Percentiles rank a stretch among this genome's conserved stretches.
Evolutionary conservation across 768 basidiomycete genomes (phyloP).

Genomic region (Candolleomyces eurysporus): DNA sequence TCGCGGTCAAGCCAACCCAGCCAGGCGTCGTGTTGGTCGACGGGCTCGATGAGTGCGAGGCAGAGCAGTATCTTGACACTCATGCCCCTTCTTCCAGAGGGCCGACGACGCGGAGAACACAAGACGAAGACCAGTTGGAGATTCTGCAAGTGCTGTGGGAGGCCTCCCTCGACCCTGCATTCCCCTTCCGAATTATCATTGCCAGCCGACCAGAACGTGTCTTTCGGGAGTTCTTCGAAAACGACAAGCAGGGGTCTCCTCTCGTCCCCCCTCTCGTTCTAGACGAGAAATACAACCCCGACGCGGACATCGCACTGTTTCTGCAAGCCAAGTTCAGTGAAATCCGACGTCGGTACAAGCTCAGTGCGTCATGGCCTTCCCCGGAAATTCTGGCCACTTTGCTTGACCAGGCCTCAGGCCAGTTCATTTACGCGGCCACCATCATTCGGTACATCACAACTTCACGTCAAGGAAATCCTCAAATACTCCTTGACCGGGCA

Average conservation of each 20-base stretch:
- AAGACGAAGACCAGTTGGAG: not conserved
- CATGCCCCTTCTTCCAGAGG: too few relatives aligned
- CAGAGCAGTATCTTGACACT: not conserved
- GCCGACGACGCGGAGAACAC: not conserved
- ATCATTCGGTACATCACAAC: slow-evolving; percentile 9
- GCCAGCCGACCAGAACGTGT: slow-evolving; percentile 1
- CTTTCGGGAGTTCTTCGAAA: not conserved
- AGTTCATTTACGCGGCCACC: slow-evolving; percentile 16
- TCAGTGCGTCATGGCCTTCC: slow-evolving; percentile 5
- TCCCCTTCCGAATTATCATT: too few relatives aligned
- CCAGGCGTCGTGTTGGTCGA: slow-evolving; percentile 8
- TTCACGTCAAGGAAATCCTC: slow-evolving; percentile 5
- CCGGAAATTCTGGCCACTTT: not conserved
- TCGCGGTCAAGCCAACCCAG: not conserved
- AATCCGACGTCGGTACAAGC: not conserved
- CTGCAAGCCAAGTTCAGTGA: too few relatives aligned
- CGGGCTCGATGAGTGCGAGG: slow-evolving; percentile 12
- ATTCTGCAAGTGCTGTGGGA: slow-evolving; percentile 7
- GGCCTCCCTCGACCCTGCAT: not conserved
- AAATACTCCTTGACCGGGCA: slow-evolving; percentile 7
- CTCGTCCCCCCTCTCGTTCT: too few relatives aligned
- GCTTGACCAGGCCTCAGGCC: slow-evolving; percentile 7
- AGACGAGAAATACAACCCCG: too few relatives aligned
- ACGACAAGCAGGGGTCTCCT: not conserved
- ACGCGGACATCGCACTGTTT: too few relatives aligned